These are phyloP conservation scores for Candida nemodendra DNA, from an alignment of 805 yeast species.

Conservation along the genomic window DNA sequence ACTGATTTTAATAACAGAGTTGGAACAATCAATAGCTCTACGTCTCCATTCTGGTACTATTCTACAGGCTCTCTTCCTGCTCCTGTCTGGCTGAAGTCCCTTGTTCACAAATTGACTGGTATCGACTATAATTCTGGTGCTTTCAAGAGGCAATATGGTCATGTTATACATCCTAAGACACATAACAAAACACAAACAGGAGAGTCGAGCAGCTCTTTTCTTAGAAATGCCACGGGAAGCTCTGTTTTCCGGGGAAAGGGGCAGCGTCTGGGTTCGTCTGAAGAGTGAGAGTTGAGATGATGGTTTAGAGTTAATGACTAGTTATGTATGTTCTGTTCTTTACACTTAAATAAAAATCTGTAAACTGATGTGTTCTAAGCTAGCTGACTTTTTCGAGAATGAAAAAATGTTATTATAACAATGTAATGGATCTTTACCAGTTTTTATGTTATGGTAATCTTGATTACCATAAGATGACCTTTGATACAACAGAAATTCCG, in stretches of 20 bases:
- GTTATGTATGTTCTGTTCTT: no score
- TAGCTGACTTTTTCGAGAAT: no score
- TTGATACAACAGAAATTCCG: slow-evolving; percentile 9
- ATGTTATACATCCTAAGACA: slow-evolving; percentile 16
- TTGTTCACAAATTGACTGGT: slow-evolving; percentile 32
- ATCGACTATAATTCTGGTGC: slow-evolving; percentile 31
- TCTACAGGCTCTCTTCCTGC: slow-evolving; percentile 58
- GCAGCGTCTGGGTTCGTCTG: slow-evolving; percentile 39
- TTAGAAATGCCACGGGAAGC: slow-evolving; percentile 12
- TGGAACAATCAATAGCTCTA: slow-evolving; percentile 28
- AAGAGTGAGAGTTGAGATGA: no score
- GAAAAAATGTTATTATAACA: no score
- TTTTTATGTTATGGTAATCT: no score
- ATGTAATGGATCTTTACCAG: no score
- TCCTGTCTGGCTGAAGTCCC: slow-evolving; percentile 43
- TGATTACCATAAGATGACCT: neutral
- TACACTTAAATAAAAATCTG: no score
- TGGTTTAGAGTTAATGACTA: no score
- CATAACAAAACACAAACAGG: slow-evolving; percentile 9
- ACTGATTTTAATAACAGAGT: slow-evolving; percentile 26
- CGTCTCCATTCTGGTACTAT: slow-evolving; percentile 36
- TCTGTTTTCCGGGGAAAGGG: slow-evolving; percentile 38
- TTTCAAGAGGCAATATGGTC: slow-evolving; percentile 26
- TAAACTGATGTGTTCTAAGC: no score
- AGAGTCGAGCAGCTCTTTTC: slow-evolving; percentile 17